These are phyloP conservation scores for Calvatia gigantea DNA, from an alignment of 768 basidiomycete species.

Conservation along the genomic window DNA sequence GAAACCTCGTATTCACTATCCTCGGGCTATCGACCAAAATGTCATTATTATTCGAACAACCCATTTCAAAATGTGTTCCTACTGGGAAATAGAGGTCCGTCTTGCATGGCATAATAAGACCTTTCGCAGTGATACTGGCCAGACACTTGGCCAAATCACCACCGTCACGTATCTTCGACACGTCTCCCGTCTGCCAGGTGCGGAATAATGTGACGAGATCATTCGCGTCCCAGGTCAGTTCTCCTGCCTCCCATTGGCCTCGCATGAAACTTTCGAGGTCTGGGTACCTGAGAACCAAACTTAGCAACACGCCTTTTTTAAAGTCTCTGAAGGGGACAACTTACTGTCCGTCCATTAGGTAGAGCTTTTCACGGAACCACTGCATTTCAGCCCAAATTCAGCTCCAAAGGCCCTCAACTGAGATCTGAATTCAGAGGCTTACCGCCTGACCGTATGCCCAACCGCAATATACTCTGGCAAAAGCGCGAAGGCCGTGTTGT, in stretches of 20 bases:
- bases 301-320: no score
- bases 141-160: conserved; percentile 41
- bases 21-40: conserved; percentile 39
- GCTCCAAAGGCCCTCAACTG: background rate
- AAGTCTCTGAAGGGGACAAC: no score
- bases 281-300: conserved; percentile 40
- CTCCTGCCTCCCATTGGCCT: conserved; percentile 47
- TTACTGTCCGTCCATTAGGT: conserved; percentile 39
- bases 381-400: conserved; percentile 18
- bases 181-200: conserved; percentile 50
- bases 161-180: conserved; percentile 39
- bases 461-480: conserved; percentile 51
- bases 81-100: conserved; percentile 59
- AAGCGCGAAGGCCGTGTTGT: conserved; percentile 50
- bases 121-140: conserved; percentile 43
- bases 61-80: conserved; percentile 1
- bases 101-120: conserved; percentile 56
- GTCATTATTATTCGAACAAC: background rate
- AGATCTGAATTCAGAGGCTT: conserved; percentile 9
- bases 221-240: conserved; percentile 53
- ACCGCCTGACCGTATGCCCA: conserved; percentile 60
- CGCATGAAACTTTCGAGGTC: conserved; percentile 47
- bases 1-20: conserved; percentile 49
- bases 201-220: conserved; percentile 44
- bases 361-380: conserved; percentile 52